Conservation (phyloP, 73 alveolate species). For the Paramecium sexaurelia region DNA sequence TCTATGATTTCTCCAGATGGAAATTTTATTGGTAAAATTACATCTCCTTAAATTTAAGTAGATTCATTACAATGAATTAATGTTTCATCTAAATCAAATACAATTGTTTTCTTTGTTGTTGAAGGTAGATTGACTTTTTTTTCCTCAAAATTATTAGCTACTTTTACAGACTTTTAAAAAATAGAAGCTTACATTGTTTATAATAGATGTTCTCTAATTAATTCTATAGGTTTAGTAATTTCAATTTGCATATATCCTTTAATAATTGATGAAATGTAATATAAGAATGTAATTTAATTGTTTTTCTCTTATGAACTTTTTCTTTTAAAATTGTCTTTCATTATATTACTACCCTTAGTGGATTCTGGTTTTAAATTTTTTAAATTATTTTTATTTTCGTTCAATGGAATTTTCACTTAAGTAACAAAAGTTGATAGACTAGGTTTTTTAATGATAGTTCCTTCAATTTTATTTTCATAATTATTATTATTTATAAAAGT, state of each 20-base stretch:
- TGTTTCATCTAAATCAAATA: conserved; percentile 70
- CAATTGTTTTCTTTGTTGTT: conserved; percentile 48
- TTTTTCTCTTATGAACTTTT: conserved; percentile 18
- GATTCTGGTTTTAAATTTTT: conserved; percentile 44
- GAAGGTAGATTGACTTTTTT: conserved; percentile 53
- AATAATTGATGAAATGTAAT: neutral
- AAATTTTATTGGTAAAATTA: conserved; percentile 63
- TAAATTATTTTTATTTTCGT: neutral
- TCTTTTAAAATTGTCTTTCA: neutral
- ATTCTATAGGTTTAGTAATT: conserved; percentile 24
- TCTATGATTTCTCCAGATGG: conserved; percentile 69
- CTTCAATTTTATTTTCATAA: conserved; percentile 17
- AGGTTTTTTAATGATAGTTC: conserved; percentile 23
- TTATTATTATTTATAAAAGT: neutral
- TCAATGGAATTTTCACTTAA: neutral
- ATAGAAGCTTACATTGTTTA: conserved; percentile 65
- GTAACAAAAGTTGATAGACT: conserved; percentile 41
- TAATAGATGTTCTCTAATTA: conserved; percentile 57
- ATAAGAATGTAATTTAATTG: neutral
- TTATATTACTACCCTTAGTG: neutral
- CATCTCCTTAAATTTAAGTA: conserved; percentile 54
- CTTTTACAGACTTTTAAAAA: conserved; percentile 38
- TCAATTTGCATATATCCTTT: conserved; percentile 35
- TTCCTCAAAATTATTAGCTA: conserved; percentile 45
- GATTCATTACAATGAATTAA: conserved; percentile 67